Percentiles rank a stretch among this genome's conserved stretches.
phyloP scores from a whole-genome alignment of 306 rosid species.

The Casuarina cunninghamiana region DNA sequence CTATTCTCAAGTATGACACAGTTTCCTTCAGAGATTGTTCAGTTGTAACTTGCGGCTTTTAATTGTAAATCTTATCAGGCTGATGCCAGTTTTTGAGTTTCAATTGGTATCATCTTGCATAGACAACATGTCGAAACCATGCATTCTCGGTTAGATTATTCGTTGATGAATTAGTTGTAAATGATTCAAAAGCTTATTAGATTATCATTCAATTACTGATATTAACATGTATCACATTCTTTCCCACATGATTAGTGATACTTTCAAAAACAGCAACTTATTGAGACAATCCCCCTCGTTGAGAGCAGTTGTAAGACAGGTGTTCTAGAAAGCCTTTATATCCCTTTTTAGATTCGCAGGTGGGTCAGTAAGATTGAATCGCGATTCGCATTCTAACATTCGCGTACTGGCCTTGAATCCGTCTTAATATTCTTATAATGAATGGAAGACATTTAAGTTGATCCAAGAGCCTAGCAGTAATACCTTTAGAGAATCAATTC shows the following conservation, averaged over 20 bases:
- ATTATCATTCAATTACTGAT: neutral
- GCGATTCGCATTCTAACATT: no score
- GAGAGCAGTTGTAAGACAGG: neutral
- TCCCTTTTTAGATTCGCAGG: no score
- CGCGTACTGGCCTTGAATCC: no score
- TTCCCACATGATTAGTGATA: neutral
- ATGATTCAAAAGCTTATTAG: neutral
- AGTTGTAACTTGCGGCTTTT: neutral
- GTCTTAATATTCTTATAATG: no score
- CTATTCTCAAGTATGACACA: neutral
- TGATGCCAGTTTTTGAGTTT: neutral
- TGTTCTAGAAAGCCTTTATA: no score
- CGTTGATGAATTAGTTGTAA: neutral
- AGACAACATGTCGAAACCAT: conserved; percentile 1
- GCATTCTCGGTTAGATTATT: neutral
- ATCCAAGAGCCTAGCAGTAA: no score
- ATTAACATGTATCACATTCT: neutral
- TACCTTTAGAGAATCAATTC: no score
- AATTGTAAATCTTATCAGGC: neutral
- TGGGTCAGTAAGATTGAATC: no score
- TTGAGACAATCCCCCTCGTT: neutral
- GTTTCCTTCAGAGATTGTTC: conserved; percentile 2
- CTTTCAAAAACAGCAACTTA: neutral
- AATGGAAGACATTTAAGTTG: no score
- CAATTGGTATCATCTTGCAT: neutral